A percentile compares a stretch with the other conserved stretches of the same genome.
Conservation (phyloP, 495 filamentous ascomycete species). For the Wilcoxina mikolae region DNA sequence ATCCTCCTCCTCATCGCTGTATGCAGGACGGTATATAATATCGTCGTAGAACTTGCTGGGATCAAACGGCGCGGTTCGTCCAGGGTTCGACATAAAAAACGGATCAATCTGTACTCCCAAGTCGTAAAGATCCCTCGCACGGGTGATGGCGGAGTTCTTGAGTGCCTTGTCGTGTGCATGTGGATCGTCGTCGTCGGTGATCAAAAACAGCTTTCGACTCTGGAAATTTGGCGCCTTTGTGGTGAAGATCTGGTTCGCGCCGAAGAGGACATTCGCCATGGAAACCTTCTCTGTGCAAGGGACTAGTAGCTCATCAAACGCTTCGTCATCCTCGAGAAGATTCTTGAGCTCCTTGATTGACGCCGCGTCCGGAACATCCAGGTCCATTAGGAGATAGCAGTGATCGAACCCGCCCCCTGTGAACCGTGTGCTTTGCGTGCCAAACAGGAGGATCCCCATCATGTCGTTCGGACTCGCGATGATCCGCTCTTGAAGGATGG, state of each 20-base stretch:
- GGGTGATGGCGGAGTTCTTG: slow-evolving; percentile 60
- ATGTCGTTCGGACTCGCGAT: slow-evolving; percentile 93
- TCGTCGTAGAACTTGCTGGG: slow-evolving; percentile 84
- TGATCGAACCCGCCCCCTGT: slow-evolving; percentile 66
- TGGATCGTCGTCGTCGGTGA: slow-evolving; percentile 88
- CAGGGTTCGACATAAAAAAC: slow-evolving; percentile 69
- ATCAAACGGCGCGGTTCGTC: slow-evolving; percentile 58
- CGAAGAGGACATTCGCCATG: slow-evolving; percentile 87
- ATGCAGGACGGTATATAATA: slow-evolving; percentile 55
- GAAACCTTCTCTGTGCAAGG: slow-evolving; percentile 50
- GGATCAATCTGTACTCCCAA: slow-evolving; percentile 84
- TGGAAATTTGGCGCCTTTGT: slow-evolving; percentile 89
- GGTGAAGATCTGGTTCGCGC: slow-evolving; percentile 91
- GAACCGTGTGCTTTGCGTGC: slow-evolving; percentile 75
- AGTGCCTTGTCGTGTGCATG: slow-evolving; percentile 54
- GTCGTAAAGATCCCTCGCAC: slow-evolving; percentile 92
- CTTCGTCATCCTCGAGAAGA: slow-evolving; percentile 55
- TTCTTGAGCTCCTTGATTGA: slow-evolving; percentile 68
- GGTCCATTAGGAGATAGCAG: slow-evolving; percentile 81
- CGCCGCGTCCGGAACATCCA: slow-evolving; percentile 71
- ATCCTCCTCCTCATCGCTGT: slow-evolving; percentile 45
- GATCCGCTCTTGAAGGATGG: slow-evolving; percentile 93
- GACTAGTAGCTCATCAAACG: slow-evolving; percentile 52
- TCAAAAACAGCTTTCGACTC: slow-evolving; percentile 80
- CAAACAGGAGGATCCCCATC: slow-evolving; percentile 94